These are phyloP conservation scores for Bjerkandera adusta DNA, from an alignment of 1,284 basidiomycete genomes.

Conservation along the genomic window DNA sequence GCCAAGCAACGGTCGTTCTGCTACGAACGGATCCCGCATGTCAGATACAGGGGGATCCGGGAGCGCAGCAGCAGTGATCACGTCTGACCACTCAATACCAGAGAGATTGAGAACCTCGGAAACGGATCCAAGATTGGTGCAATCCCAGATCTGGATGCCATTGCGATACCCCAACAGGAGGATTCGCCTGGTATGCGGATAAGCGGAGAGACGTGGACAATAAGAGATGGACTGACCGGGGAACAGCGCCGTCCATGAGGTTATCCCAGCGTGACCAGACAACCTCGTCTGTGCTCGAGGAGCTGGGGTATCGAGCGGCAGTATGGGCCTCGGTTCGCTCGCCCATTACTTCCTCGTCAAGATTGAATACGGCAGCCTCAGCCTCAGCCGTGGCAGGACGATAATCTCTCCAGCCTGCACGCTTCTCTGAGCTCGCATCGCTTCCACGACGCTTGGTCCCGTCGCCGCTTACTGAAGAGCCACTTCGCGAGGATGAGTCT, in stretches of 20 bases:
- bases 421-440: constrained; percentile 14
- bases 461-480: constrained; percentile 6
- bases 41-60: constrained; percentile 30
- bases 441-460: constrained; percentile 21
- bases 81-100: constrained; percentile 33
- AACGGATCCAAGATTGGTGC: constrained; percentile 52
- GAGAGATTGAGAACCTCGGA: constrained; percentile 52
- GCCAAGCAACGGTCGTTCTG: constrained; percentile 50
- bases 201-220: constrained; percentile 18
- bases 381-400: constrained; percentile 10
- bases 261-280: constrained; percentile 34
- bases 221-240: constrained; percentile 27
- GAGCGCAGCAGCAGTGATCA: constrained; percentile 46
- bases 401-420: constrained; percentile 11
- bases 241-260: constrained; percentile 16
- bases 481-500: constrained; percentile 12
- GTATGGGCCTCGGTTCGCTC: constrained; percentile 17
- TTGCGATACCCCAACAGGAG: constrained; percentile 57
- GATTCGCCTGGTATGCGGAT: constrained; percentile 39
- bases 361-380: constrained; percentile 25
- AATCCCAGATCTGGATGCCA: constrained; percentile 72
- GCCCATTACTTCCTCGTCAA: constrained; percentile 29
- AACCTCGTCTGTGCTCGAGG: constrained; percentile 29
- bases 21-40: constrained; percentile 28
- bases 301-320: constrained; percentile 27